These are phyloP conservation scores for Xylaria digitata DNA, from an alignment of 2,329 filamentous ascomycete genomes.

Conservation along the genomic window DNA sequence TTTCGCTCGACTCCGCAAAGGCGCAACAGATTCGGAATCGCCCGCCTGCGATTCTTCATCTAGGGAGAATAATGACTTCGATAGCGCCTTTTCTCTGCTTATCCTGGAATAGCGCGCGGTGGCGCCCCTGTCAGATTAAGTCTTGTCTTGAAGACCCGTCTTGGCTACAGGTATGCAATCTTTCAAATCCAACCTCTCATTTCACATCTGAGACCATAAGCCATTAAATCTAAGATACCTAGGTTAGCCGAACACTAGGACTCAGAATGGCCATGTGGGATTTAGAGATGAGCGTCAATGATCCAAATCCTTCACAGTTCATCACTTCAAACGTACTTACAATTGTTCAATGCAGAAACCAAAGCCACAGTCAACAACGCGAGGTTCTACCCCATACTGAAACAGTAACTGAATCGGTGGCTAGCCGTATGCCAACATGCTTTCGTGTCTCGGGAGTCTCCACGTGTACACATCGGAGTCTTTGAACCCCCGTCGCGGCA, in stretches of 20 bases:
- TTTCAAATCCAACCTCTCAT: neutral
- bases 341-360: conserved; percentile 2
- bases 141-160: conserved; percentile 29
- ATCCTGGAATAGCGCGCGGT: neutral
- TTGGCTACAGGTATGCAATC: conserved; percentile 30
- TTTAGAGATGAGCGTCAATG: neutral
- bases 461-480: conserved; percentile 37
- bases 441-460: conserved; percentile 35
- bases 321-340: neutral
- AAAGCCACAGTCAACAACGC: neutral
- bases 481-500: conserved; percentile 10
- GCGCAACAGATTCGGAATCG: conserved; percentile 31
- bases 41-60: conserved; percentile 29
- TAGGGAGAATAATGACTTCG: neutral
- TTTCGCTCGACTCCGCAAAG: conserved; percentile 37
- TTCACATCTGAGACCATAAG: neutral
- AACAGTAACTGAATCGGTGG: conserved; percentile 12
- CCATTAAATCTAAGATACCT: neutral
- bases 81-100: neutral
- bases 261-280: neutral
- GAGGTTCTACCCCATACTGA: neutral
- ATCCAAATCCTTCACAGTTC: neutral
- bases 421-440: conserved; percentile 24
- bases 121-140: conserved; percentile 24
- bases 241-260: neutral